These are phyloP conservation scores for Geotrichum aggregatum DNA, from an alignment of 1,139 yeast genomes.

Conservation along the genomic window DNA sequence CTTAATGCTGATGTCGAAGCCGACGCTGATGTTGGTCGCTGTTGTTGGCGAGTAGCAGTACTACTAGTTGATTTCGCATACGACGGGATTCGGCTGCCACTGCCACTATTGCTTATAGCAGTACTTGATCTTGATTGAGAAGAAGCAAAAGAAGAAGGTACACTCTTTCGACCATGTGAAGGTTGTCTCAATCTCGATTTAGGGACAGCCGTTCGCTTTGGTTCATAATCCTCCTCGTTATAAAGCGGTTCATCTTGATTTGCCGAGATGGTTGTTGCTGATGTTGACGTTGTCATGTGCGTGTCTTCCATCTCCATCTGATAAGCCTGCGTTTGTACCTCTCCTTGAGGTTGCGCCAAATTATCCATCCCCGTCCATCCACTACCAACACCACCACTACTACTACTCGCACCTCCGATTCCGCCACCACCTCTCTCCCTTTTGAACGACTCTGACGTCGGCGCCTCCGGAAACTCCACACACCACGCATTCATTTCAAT, in stretches of 20 bases:
- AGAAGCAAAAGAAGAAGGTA: no score
- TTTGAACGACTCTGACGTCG: slow-evolving; percentile 34
- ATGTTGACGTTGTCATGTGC: no score
- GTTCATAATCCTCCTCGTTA: background rate
- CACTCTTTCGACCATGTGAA: background rate
- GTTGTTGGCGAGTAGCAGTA: background rate
- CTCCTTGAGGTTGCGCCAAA: background rate
- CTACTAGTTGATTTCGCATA: background rate
- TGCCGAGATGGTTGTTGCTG: no score
- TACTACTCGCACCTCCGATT: no score
- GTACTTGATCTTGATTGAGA: background rate
- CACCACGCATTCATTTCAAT: slow-evolving; percentile 67
- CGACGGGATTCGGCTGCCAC: background rate
- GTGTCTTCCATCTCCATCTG: background rate
- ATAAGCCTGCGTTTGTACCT: background rate
- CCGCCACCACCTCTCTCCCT: slow-evolving; percentile 22
- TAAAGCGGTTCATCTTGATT: background rate
- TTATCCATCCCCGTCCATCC: slow-evolving; percentile 14
- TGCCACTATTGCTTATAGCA: no score
- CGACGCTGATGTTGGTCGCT: no score
- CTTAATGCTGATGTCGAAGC: no score
- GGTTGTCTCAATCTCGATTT: slow-evolving; percentile 2
- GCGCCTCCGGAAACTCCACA: slow-evolving; percentile 53
- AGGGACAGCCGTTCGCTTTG: slow-evolving; percentile 4
- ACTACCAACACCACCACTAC: background rate